Evolutionary conservation across 345 rosid species (phyloP).

Genomic region (Pistacia atlantica): DNA sequence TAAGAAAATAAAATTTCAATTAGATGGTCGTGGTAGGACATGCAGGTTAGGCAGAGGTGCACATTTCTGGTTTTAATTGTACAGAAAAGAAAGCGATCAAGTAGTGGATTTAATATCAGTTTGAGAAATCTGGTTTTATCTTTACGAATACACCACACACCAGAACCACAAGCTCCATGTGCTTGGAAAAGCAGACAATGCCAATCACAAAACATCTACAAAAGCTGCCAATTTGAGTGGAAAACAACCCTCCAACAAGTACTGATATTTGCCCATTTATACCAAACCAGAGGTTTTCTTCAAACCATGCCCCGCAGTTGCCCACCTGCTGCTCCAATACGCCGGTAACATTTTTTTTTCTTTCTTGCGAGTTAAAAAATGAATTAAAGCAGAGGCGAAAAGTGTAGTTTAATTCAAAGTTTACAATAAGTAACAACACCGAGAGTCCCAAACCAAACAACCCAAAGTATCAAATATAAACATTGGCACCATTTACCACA

Average conservation of each 20-base stretch:
- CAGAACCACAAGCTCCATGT: not conserved
- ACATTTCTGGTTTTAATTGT: no score
- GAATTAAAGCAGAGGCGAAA: not conserved
- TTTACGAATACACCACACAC: not conserved
- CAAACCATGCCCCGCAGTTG: not conserved
- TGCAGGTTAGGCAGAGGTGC: no score
- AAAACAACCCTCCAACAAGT: not conserved
- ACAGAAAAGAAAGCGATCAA: no score
- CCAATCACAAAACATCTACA: not conserved
- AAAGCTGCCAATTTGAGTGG: conserved; percentile 11
- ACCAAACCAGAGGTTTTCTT: not conserved
- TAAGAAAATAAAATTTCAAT: no score
- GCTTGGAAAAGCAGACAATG: not conserved
- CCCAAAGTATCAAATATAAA: not conserved
- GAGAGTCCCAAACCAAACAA: not conserved
- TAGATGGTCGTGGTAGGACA: no score
- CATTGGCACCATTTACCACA: not conserved
- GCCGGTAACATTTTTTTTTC: not conserved
- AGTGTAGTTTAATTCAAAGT: not conserved
- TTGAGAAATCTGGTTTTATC: not conserved
- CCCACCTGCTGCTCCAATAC: not conserved
- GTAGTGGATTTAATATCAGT: no score
- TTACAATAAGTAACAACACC: not conserved
- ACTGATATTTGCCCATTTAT: not conserved
- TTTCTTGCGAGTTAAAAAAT: not conserved